Conservation (phyloP, 169 alveolate species). For the Perkinsus olseni region DNA sequence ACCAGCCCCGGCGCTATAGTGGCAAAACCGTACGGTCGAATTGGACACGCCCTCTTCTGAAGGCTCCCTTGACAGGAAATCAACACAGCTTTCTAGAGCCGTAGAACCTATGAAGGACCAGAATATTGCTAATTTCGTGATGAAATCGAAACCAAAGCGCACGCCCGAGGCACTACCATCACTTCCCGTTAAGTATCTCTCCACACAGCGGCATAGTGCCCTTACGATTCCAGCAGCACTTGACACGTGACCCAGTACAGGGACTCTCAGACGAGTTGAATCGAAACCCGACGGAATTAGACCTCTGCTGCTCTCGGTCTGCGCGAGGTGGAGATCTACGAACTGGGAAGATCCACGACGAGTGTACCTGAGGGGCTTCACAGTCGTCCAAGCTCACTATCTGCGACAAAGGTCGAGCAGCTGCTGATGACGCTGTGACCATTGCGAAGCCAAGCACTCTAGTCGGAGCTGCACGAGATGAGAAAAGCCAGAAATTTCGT, state of each 20-base stretch:
- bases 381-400: not conserved
- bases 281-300: not conserved
- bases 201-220: not conserved
- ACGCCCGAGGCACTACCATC: not conserved
- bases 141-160: not conserved
- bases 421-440: not conserved
- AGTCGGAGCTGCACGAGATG: too few relatives aligned
- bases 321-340: not conserved
- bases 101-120: not conserved
- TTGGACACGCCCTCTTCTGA: not conserved
- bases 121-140: not conserved
- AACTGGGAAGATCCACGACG: not conserved
- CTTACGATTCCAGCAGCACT: not conserved
- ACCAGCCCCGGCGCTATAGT: not conserved
- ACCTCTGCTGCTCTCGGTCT: not conserved
- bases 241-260: not conserved
- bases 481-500: too few relatives aligned
- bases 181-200: not conserved
- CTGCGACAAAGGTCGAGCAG: not conserved
- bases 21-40: not conserved
- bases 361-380: not conserved
- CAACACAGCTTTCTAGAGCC: not conserved
- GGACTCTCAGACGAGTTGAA: not conserved
- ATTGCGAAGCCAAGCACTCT: too few relatives aligned
- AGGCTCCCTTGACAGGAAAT: not conserved